A percentile compares a stretch with the other conserved stretches of the same genome.
Evolutionary conservation across 352 stramenopile species (phyloP).

Genomic region (Phytophthora capsici): DNA sequence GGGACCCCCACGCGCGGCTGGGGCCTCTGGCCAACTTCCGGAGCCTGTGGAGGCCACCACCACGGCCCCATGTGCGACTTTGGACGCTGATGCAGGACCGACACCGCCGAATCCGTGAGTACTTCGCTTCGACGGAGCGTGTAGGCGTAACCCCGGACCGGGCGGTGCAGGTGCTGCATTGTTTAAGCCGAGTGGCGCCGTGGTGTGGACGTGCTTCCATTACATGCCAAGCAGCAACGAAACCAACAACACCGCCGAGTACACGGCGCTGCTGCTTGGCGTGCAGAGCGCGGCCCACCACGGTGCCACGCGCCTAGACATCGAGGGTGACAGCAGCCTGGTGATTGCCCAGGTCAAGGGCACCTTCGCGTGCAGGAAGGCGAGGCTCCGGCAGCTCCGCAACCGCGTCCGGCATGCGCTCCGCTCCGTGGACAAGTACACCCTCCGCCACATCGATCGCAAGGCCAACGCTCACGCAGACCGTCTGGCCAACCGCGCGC

Average conservation of each 20-base stretch:
- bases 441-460: constrained; percentile 25
- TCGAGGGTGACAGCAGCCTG: background rate
- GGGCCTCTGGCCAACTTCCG: no score
- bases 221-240: background rate
- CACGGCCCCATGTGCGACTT: no score
- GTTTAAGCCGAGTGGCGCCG: background rate
- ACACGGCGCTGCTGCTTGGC: background rate
- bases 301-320: background rate
- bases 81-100: no score
- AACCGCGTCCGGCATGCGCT: no score
- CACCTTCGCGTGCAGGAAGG: background rate
- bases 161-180: background rate
- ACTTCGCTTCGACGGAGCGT: background rate
- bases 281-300: background rate
- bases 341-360: background rate
- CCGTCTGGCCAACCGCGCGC: constrained; percentile 21
- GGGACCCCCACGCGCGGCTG: no score
- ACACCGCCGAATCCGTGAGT: background rate
- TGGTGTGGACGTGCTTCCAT: background rate
- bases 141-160: no score
- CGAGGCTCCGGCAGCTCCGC: background rate
- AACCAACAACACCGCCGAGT: background rate
- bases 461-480: constrained; percentile 26
- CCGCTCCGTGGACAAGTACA: no score
- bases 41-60: no score